Evolutionary conservation across 495 filamentous ascomycete species (phyloP).

Genomic region (Neurospora cerealis): DNA sequence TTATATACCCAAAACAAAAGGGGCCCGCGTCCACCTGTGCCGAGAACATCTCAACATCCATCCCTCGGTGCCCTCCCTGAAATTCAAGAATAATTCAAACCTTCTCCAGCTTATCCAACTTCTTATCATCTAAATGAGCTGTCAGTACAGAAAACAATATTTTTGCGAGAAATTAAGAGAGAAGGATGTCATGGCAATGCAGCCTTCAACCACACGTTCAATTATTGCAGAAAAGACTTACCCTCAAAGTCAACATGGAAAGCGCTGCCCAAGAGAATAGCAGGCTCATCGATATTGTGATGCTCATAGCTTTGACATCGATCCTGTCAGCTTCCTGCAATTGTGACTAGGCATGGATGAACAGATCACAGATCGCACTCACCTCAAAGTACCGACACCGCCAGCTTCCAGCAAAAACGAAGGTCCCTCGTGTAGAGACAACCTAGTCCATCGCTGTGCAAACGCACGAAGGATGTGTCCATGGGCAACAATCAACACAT

Average conservation of each 20-base stretch:
- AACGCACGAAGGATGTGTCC: conserved; percentile 86
- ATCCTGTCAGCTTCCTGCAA: conserved; percentile 10
- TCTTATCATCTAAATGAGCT: not conserved
- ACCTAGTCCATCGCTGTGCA: conserved; percentile 76
- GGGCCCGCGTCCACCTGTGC: not conserved
- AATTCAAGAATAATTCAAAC: not conserved
- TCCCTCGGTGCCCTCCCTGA: not conserved
- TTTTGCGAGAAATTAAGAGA: not conserved
- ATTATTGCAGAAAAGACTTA: not conserved
- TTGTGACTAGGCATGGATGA: not conserved
- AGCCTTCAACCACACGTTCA: not conserved
- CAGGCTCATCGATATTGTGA: conserved; percentile 55
- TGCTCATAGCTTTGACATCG: conserved; percentile 48
- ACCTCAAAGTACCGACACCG: conserved; percentile 74
- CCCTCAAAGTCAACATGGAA: conserved; percentile 47
- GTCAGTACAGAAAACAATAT: not conserved
- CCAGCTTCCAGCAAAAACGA: conserved; percentile 70
- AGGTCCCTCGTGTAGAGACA: conserved; percentile 55
- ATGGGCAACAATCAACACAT: conserved; percentile 61
- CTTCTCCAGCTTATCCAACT: not conserved
- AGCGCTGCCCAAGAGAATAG: conserved; percentile 55
- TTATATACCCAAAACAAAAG: not conserved
- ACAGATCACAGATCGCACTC: conserved; percentile 7
- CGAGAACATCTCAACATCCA: not conserved
- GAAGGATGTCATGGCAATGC: not conserved